Percentiles rank a stretch among this genome's conserved stretches.
These are phyloP conservation scores for Solanum etuberosum DNA, from an alignment of 257 asterid genomes.

Conservation along the genomic window DNA sequence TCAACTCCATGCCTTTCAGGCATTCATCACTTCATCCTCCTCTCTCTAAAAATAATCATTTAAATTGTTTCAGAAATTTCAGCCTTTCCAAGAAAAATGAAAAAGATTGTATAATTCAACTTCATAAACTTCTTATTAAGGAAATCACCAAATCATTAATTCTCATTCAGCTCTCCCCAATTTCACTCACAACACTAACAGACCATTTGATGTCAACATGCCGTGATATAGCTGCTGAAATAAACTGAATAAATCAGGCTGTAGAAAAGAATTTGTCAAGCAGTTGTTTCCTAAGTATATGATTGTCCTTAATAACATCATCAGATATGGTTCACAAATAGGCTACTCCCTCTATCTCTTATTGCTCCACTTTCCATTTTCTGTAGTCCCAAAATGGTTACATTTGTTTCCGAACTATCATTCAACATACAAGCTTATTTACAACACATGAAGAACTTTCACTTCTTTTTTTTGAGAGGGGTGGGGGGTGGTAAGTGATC, in stretches of 20 bases:
- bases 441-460: background rate
- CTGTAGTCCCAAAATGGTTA: background rate
- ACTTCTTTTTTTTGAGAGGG: background rate
- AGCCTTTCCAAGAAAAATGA: background rate
- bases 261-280: background rate
- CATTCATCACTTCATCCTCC: background rate
- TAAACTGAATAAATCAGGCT: background rate
- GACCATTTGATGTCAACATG: background rate
- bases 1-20: background rate
- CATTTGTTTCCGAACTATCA: background rate
- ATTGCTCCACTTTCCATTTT: background rate
- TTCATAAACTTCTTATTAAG: background rate
- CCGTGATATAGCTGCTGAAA: background rate
- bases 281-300: background rate
- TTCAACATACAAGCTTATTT: background rate
- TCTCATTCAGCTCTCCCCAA: background rate
- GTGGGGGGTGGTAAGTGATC: background rate
- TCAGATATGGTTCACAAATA: background rate
- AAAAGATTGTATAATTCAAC: background rate
- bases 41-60: background rate
- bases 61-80: background rate
- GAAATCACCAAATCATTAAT: background rate
- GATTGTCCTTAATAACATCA: background rate
- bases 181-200: background rate
- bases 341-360: background rate